Conservation (phyloP, 257 asterid genomes). For the Eustoma russellianum region DNA sequence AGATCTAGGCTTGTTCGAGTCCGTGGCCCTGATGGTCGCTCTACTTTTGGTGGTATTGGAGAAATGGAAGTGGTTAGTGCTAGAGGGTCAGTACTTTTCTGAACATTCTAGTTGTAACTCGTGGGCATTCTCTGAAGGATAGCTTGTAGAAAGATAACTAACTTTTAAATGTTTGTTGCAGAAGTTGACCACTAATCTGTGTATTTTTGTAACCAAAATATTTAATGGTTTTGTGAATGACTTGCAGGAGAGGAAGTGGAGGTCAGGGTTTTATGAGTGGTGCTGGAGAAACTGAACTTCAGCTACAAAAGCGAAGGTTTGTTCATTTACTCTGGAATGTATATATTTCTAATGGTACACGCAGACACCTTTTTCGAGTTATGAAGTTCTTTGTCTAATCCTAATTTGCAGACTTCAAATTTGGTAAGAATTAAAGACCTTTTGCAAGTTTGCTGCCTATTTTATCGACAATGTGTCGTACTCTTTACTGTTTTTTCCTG, state of each 20-base stretch:
- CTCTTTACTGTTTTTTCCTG: too few relatives aligned
- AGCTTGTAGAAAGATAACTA: background rate
- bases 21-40: conserved; percentile 75
- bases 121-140: background rate
- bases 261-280: conserved; percentile 97
- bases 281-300: conserved; percentile 99
- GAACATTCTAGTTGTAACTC: conserved; percentile 2
- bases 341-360: too few relatives aligned
- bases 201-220: background rate
- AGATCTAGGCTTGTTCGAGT: conserved; percentile 90
- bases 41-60: conserved; percentile 68
- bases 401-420: too few relatives aligned
- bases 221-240: conserved; percentile 16
- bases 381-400: too few relatives aligned
- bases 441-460: too few relatives aligned
- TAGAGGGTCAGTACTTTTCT: conserved; percentile 59
- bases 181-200: background rate
- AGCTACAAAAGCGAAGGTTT: conserved; percentile 91
- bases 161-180: background rate
- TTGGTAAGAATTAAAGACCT: too few relatives aligned
- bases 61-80: conserved; percentile 98
- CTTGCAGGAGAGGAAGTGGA: conserved; percentile 98
- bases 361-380: too few relatives aligned
- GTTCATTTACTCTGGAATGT: conserved; percentile 6
- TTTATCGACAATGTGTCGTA: too few relatives aligned